Conservation (phyloP, 148 eudicot species). For the Fallopia convolvulus region DNA sequence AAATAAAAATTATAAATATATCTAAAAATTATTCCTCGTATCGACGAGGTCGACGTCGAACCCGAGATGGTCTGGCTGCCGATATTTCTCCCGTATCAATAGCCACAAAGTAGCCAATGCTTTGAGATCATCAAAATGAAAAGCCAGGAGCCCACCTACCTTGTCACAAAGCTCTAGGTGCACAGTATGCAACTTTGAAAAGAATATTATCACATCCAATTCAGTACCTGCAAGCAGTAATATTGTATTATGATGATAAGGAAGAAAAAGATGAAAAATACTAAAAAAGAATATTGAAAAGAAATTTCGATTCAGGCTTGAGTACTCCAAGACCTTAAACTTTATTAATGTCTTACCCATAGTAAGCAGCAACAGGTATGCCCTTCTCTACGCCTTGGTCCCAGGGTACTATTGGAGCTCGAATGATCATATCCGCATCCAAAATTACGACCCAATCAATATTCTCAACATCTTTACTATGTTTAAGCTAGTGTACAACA, state of each 20-base stretch:
- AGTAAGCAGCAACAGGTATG: conserved; percentile 81
- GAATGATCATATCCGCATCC: conserved; percentile 88
- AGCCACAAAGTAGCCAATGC: conserved; percentile 93
- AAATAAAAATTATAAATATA: too few relatives aligned
- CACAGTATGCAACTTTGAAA: conserved; percentile 74
- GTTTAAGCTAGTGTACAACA: conserved; percentile 75
- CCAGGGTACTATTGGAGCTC: conserved; percentile 95
- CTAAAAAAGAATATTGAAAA: too few relatives aligned
- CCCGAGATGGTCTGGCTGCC: too few relatives aligned
- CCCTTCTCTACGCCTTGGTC: conserved; percentile 90
- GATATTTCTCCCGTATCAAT: too few relatives aligned
- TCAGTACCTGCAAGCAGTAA: conserved; percentile 46
- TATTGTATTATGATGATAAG: too few relatives aligned
- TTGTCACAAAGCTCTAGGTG: conserved; percentile 88
- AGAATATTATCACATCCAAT: conserved; percentile 93
- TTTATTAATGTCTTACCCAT: conserved; percentile 39
- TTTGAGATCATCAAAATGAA: conserved; percentile 90
- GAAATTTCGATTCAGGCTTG: too few relatives aligned
- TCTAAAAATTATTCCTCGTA: too few relatives aligned
- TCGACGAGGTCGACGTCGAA: too few relatives aligned
- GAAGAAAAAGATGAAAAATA: too few relatives aligned
- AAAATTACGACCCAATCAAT: conserved; percentile 94
- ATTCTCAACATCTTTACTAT: conserved; percentile 74
- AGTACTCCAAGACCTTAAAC: not conserved
- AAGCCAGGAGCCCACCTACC: conserved; percentile 89